Base-by-base conservation (phyloP, 495 filamentous ascomycete species). In the Clohesyomyces aquaticus region DNA sequence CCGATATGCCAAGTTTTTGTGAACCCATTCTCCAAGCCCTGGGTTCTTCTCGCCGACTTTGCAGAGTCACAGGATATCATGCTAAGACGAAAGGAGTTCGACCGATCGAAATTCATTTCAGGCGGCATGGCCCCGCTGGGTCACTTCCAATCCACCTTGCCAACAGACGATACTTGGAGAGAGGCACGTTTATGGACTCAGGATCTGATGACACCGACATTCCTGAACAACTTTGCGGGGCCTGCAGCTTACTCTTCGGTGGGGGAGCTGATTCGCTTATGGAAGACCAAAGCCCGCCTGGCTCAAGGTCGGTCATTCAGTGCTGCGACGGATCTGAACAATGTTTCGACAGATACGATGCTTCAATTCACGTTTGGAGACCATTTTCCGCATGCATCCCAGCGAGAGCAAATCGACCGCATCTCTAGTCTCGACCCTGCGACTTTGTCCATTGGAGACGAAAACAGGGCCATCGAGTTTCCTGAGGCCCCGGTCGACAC, bases 1-100 rank as follows among this genome's bases (percentile, higher is more conserved):
- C 53, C 53, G 11, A 12, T 56, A 11, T 56, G 53, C 29, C 53
- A 56, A 56, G 29, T 56, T 6, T 56, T 56, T 21, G 22, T 56
- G 4, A 26, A 42, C 16, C 53, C 53, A 16, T 56, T 56, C 42
- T 9, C 53, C 22, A 56, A 42, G 53, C 53, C 53, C 8, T 41
- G 53, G 9, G 9, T 41, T 16, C 8, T 41, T 41, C 35, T 41
- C 35, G 35, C 35, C 35, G 35, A 41, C 35, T 41, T 41, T 16
- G 9, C 9, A 9, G 35, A 41, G 35, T 9, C 35, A 41, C 35
- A 41, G 35, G 35, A 41, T 16, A 41, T 41, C 16, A 8, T 41
- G 9, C 8, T 41, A 16, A 8, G 35, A 16, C 35, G 35, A 9
- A 41, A 41, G 16, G 35, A 41, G 16, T 41, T 8, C 9, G 35